Base-by-base conservation (phyloP, 1,284 basidiomycete genomes). In the Omphalotus olearius region DNA sequence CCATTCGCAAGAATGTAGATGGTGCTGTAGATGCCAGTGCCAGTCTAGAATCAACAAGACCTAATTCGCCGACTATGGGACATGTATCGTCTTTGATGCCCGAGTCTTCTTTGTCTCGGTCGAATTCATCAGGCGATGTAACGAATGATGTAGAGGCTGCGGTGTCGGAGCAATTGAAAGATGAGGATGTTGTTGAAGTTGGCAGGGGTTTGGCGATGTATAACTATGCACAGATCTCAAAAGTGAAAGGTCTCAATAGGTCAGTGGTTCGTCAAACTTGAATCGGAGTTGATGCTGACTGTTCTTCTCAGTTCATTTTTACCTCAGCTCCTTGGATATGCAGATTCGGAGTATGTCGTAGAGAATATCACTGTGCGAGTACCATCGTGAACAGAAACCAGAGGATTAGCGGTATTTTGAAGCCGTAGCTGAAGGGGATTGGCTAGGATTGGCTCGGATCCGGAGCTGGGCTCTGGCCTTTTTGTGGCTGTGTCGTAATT, bases 141-240 rank as follows among this genome's bases (percentile, higher is more conserved):
- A 71, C 73, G 30, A 64, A 56, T 59, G 47, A 41, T 26, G 43
- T 28, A 28, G 30, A 17, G 6, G 9, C 26, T 40, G 26, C 5
- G 9, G 65, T 65, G 38, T 57, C 60, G 25, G 60, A 57, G 30
- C 64, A 69, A 44, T 56, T 59, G 40, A 69, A 59, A 2, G 83
- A 84, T 37, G 79, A 74, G 73, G 90, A 96, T 59, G 74, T 93
- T 25, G 73, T 91, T 40, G 95, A 98, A 66, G 91, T 99, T 25
- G 97, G 95, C 0, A 80, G 95, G 40, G 97, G 96, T 0, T 72
- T 98, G 41, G 93, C 93, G 9, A 98, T 96, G 69, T 99, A 98
- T 66, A 98, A 97, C 64, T 96, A 90, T 40, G 86, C 84, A 40
- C 95, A 98, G 68, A 94, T 98, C 57, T 78, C 82, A 51, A 80